Evolutionary conservation across 2,329 filamentous ascomycete species (phyloP), one percentile per base, ranked within the genome.

Genomic region (Plectosphaerella plurivora): DNA sequence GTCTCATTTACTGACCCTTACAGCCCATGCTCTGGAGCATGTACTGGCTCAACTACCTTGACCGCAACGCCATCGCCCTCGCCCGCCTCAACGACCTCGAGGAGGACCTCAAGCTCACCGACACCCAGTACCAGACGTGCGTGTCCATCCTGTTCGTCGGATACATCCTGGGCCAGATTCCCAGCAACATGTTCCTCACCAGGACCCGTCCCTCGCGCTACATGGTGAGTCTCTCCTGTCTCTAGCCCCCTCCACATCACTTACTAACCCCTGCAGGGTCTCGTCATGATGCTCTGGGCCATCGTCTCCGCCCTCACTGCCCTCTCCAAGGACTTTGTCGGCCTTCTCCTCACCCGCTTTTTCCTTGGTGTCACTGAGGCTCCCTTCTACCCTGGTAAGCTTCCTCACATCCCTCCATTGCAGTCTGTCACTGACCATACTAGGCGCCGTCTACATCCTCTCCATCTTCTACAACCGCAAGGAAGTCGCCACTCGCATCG

Each of bases 401-500:
- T 8, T 12, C 3, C 28, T 33, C 22, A 5, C 28, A 28, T 28
- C 25, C 25, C 25, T 28, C 25, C n/a, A n/a, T 28, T 28, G 5
- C 25, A 5, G 5, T 28, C 25, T 28, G 25, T 5, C 25, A 5
- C 28, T 33, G 9, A 33, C 28, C 22, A 33, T 4, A 33, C 28
- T 8, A 33, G 55, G 55, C 16, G 57, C 59, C 18, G 51, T 84
- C 15, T 86, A 81, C 66, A 82, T 79, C 53, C 70, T 86, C 9
- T 71, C 68, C 5, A 71, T 69, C 48, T 87, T 84, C 81, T 89
- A 89, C 60, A 87, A 83, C 0, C 75, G 84, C 18, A 81, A 81
- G 58, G 86, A 87, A 61, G 68, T 87, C 0, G 82, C 77, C 3
- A 72, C 84, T n/a, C 73, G 84, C 15, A 86, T 83, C 20, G 81